phyloP scores from a whole-genome alignment of 257 asterid species.

The Jacaranda copaia region DNA sequence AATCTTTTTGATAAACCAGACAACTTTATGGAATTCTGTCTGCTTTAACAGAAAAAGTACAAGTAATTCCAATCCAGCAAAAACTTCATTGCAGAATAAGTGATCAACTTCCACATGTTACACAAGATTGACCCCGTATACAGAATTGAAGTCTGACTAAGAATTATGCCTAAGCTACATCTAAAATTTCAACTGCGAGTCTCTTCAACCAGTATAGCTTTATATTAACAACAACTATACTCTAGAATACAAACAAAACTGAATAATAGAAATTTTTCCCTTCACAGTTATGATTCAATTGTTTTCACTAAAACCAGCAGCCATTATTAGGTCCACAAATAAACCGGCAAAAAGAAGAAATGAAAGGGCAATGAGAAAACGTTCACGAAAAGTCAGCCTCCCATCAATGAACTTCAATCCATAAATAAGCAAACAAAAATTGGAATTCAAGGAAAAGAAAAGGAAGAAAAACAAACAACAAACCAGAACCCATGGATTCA shows the following conservation, averaged over 20 bases:
- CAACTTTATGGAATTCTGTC: background rate
- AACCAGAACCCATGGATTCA: conserved; percentile 96
- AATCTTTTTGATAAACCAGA: background rate
- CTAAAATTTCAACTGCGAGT: background rate
- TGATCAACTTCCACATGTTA: background rate
- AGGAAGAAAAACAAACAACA: conserved; percentile 47
- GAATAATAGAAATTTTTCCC: background rate
- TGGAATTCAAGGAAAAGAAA: background rate
- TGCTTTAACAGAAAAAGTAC: background rate
- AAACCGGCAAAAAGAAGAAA: background rate
- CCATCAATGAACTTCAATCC: conserved; percentile 4
- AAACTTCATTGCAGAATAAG: background rate
- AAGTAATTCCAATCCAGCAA: background rate
- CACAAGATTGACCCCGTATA: background rate
- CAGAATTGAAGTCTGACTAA: background rate
- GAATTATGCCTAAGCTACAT: conserved; percentile 1
- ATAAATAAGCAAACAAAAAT: background rate
- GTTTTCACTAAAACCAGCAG: conserved; percentile 10
- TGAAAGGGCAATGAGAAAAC: background rate
- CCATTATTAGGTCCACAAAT: background rate
- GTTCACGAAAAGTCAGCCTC: conserved; percentile 4
- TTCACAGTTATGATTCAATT: conserved; percentile 4
- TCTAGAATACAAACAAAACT: background rate
- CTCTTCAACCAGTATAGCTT: background rate
- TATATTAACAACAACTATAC: background rate